Evolutionary conservation across 148 eudicot genomes (phyloP), one percentile per base, ranked within the genome.

Genomic region (Oxyria digyna): DNA sequence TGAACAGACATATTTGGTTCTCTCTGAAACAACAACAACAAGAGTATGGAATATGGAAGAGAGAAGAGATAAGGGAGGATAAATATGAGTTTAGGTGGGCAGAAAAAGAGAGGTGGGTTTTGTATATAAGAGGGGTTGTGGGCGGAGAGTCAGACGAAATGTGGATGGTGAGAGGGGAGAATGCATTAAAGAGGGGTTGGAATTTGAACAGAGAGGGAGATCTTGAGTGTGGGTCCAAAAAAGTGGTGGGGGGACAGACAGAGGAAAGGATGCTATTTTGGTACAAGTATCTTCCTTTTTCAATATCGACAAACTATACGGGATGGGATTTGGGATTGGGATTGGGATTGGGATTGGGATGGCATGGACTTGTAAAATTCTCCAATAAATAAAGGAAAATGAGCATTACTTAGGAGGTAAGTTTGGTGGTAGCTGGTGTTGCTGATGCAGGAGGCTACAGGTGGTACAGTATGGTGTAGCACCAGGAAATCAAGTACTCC

Each of bases 1-100:
- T 77, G 64, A 73, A 76, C 71, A 65, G 79, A 78, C 82, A 69
- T 80, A 8, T 57, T 31, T 13, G 26, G 24, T 31, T 5, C 65
- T 15, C 24, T 54, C 62, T 71, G 42, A 71, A 8, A 42, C 42
- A 37, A 67, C 24, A 55, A 57, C 24, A 24, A 8, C 54, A 32
- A 65, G n/a, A n/a, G n/a, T n/a, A n/a, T n/a, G n/a, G n/a, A n/a
- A n/a, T n/a, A n/a, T n/a, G 43, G 2, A 0, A 17, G 11, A 17
- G 67, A 66, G 75, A 15, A 37, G 21, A 14, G 21, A 67, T 1
- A 21, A 33, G 55, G 48, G 35, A 13, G 12, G 20, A 13, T 32
- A 33, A 55, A 55, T 55, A 32, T 32, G n/a, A 2, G n/a, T 50
- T 23, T 20, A 20, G n/a, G 10, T 8, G 63, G 33, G 31, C 12